A percentile compares a stretch with the other conserved stretches of the same genome.
phyloP scores from a whole-genome alignment of 1,284 basidiomycete genomes.

The Ustilago trichophora region DNA sequence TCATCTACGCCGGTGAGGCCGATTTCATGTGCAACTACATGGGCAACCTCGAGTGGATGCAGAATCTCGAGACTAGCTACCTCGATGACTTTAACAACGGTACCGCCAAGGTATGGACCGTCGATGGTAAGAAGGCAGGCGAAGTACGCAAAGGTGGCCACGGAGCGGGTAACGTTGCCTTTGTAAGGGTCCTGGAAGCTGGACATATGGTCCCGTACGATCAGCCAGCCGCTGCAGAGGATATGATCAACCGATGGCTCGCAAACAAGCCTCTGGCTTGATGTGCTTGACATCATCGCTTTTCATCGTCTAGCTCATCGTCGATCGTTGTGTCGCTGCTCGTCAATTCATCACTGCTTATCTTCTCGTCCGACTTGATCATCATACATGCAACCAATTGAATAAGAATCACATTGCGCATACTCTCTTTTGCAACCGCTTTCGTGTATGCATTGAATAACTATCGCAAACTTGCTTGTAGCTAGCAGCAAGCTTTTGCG shows the following conservation, averaged over 20 bases:
- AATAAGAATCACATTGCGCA: too few relatives aligned
- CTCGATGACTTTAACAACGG: slow-evolving; percentile 55
- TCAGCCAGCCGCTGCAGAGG: slow-evolving; percentile 78
- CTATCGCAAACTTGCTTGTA: too few relatives aligned
- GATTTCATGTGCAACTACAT: slow-evolving; percentile 73
- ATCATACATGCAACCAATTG: too few relatives aligned
- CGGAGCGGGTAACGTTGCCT: slow-evolving; percentile 58
- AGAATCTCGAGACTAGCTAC: slow-evolving; percentile 53
- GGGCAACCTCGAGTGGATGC: slow-evolving; percentile 62
- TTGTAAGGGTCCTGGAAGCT: slow-evolving; percentile 48
- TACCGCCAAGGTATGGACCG: slow-evolving; percentile 42
- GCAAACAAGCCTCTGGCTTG: slow-evolving; percentile 67
- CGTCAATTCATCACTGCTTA: too few relatives aligned
- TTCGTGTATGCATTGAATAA: too few relatives aligned
- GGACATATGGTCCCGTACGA: slow-evolving; percentile 73
- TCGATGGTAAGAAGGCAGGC: slow-evolving; percentile 55
- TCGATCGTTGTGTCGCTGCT: neutral
- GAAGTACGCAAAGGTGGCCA: slow-evolving; percentile 54
- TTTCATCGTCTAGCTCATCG: too few relatives aligned
- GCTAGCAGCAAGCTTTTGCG: too few relatives aligned
- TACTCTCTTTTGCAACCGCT: too few relatives aligned
- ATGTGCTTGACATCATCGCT: neutral
- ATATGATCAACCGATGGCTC: slow-evolving; percentile 72
- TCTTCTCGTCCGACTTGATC: too few relatives aligned
- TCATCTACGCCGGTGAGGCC: slow-evolving; percentile 85